Conservation (phyloP, 1,284 basidiomycete genomes). For the Schizopora paradoxa region DNA sequence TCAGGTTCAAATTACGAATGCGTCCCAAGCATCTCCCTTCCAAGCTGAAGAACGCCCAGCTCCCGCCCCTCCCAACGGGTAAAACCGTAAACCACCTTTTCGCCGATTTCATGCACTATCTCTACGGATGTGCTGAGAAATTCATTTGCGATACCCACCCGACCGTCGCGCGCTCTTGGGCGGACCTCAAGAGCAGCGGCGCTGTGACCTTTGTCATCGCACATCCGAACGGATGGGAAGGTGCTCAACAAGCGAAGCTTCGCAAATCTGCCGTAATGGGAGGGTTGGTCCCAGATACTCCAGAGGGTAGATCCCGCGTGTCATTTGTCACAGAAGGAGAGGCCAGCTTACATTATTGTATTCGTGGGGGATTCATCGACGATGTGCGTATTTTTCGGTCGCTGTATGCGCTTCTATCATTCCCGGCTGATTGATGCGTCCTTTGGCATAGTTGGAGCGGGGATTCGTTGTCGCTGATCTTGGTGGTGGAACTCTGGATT, state of each 20-base stretch:
- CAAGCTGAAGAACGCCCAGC: not conserved
- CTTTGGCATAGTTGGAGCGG: constrained; percentile 26
- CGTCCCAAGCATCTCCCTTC: not conserved
- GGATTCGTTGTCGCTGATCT: constrained; percentile 71
- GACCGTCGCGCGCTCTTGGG: constrained; percentile 28
- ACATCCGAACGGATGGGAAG: constrained; percentile 79
- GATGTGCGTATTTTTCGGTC: constrained; percentile 37
- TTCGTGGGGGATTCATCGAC: constrained; percentile 70
- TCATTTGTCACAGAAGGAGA: constrained; percentile 76
- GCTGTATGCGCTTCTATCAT: not conserved
- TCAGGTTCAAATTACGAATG: constrained; percentile 1
- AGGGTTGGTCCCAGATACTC: constrained; percentile 61
- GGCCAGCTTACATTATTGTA: constrained; percentile 72
- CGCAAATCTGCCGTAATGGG: constrained; percentile 62
- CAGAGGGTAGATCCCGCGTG: constrained; percentile 61
- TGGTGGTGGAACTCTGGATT: constrained; percentile 73
- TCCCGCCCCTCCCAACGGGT: not conserved
- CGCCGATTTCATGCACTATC: not conserved
- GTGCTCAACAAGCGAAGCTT: constrained; percentile 74
- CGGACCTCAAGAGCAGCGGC: constrained; percentile 26
- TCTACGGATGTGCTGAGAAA: not conserved
- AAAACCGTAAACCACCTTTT: not conserved
- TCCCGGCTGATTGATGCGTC: constrained; percentile 46
- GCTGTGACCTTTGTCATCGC: constrained; percentile 52
- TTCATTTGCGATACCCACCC: not conserved